Base-by-base conservation (phyloP, 2,329 filamentous ascomycete genomes). In the Thielaviopsis ethacetica region DNA sequence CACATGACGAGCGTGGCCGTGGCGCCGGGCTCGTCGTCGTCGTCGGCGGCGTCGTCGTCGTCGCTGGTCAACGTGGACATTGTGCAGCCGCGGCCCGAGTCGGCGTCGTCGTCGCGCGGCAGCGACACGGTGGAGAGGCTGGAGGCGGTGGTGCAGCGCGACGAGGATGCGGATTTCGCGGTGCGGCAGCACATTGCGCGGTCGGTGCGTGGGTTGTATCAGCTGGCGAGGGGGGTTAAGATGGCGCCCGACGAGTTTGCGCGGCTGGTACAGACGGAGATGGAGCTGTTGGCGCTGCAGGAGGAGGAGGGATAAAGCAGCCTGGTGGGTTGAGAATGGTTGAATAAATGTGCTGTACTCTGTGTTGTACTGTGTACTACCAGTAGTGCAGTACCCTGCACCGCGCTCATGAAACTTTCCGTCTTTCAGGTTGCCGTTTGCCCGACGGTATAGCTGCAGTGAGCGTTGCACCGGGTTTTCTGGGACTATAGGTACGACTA, bases 131-230 rank as follows among this genome's bases (percentile, higher is more conserved):
- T 89, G 2, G 84, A 84, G 61, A 80, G 75, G 65, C 75, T 83
- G 27, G 80, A 84, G 64, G 75, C 76, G 54, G 73, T 72, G 17
- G 80, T 79, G 1, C 75, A 73, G 47, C 75, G 74, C 63, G 77
- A 78, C 64, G 80, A 82, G 61, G 79, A 83, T 65, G 81, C 76
- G 59, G 85, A 90, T 70, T 79, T 85, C 59, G 86, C 83, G 15
- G 81, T 93, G 58, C 86, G 86, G 69, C 84, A 90, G 70, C 87
- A 91, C 70, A 82, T 93, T 52, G 84, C 83, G 41, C 83, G 85
- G 9, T 86, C 83, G 66, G 79, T 93, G 59, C 85, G 88, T 73
- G 90, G 85, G 68, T 70, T 93, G 63, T 91, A 82, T 68, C 72
- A 85, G 63, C 71, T 93, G 62, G 83, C 86, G 24, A 79, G 78